phyloP scores from a whole-genome alignment of 129 eudicot genomes.

The Flaveria brownii region DNA sequence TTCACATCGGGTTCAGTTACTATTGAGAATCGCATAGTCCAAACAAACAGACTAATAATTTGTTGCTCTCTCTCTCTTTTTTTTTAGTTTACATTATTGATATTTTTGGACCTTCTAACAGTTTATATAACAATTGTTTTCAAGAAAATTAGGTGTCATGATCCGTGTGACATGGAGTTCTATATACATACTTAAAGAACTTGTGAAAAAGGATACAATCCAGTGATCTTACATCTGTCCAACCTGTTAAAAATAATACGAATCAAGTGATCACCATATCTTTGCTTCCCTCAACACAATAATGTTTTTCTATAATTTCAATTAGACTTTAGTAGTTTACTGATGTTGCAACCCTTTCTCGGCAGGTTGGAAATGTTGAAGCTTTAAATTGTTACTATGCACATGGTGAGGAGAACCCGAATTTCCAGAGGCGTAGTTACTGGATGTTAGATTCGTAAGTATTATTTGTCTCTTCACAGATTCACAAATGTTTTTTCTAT shows the following conservation, averaged over 20 bases:
- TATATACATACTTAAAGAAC: no score
- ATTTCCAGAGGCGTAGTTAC: conserved; percentile 93
- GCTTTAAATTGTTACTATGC: conserved; percentile 96
- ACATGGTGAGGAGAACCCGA: conserved; percentile 69
- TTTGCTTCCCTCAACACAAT: conserved; percentile 8
- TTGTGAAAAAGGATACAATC: background rate
- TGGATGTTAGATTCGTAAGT: conserved; percentile 97
- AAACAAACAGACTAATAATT: background rate
- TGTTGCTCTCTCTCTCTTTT: background rate
- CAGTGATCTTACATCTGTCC: background rate
- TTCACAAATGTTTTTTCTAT: conserved; percentile 9
- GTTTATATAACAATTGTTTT: no score
- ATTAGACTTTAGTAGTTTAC: background rate
- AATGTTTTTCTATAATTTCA: background rate
- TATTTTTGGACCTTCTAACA: conserved; percentile 19
- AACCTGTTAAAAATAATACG: background rate
- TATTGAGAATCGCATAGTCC: background rate
- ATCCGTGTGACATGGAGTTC: no score
- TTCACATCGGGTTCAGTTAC: background rate
- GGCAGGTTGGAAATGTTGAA: conserved; percentile 90
- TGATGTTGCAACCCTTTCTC: conserved; percentile 21
- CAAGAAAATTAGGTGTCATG: background rate
- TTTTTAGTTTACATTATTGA: background rate
- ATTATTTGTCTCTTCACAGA: conserved; percentile 3
- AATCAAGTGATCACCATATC: background rate